Evolutionary conservation across 2,329 filamentous ascomycete genomes (phyloP), one percentile per base, ranked within the genome.

Genomic region (Seiridium cupressi): DNA sequence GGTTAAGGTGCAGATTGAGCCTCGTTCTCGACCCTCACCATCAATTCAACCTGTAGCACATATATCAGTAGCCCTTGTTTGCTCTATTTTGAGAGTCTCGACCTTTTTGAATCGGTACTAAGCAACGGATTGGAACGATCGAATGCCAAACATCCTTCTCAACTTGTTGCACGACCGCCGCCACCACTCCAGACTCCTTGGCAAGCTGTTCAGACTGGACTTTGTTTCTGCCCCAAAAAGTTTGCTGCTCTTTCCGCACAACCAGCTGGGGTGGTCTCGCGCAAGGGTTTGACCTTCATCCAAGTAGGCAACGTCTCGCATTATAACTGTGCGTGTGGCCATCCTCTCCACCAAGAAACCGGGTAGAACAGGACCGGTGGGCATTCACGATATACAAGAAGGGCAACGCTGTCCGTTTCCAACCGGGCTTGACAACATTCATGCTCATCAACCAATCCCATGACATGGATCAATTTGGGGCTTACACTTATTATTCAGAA

Each of bases 251-350:
- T 31, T 49, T 53, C 31, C 18, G 5, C 31, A 32, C 48, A 13
- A 49, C n/a, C 46, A 18, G 48, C 11, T 36, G n/a, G 32, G 32
- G 31, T 53, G n/a, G 5, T 26, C 42, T 36, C n/a, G 49, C 35
- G 32, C n/a, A 55, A 34, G n/a, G 42, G 53, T 32, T 32, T 13
- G 26, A 3, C n/a, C 13, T 44, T 32, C 18, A 13, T 11, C 46
- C n/a, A 8, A 48, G 46, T n/a, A 48, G 46, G 13, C 11, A 26
- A 26, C 26, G 26, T 6, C 31, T 38, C 10, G 38, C n/a, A 26
- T 34, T 59, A 53, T 54, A 59, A 53, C 49, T 54, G 57, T 59
- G 49, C 35, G 57, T 59, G 36, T 18, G 35, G 18, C 51, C 57
- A 35, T 53, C 34, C 35, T 51, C 26, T 40, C 32, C 31, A 58